Evolutionary conservation across 2,329 filamentous ascomycete species (phyloP).

Genomic region (Xylariaceae sp.): DNA sequence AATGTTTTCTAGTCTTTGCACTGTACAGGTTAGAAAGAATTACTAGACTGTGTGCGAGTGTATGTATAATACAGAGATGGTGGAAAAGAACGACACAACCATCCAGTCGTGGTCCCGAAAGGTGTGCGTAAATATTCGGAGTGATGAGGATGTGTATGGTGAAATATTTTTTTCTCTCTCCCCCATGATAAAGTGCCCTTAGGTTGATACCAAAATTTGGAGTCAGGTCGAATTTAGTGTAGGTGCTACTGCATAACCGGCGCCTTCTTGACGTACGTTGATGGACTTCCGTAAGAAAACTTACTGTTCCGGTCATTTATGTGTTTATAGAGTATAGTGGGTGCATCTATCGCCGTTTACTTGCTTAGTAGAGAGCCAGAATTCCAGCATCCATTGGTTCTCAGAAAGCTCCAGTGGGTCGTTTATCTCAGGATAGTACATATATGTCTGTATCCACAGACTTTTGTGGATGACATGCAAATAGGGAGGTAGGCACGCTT

Average conservation of each 20-base stretch:
- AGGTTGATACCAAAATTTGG: constrained; percentile 8
- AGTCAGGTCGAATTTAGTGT: not conserved
- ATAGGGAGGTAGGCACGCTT: no score
- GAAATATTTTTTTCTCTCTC: constrained; percentile 20
- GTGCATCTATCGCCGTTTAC: constrained; percentile 22
- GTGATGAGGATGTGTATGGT: constrained; percentile 4
- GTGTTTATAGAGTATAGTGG: not conserved
- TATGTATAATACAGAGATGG: constrained; percentile 30
- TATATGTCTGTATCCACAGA: not conserved
- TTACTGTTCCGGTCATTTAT: not conserved
- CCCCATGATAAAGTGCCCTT: not conserved
- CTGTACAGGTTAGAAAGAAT: constrained; percentile 18
- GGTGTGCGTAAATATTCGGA: constrained; percentile 6
- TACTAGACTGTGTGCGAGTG: constrained; percentile 19
- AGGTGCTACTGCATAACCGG: constrained; percentile 19
- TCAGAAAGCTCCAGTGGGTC: constrained; percentile 1
- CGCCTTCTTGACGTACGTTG: constrained; percentile 26
- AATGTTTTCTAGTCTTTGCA: constrained; percentile 12
- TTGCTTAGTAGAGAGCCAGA: constrained; percentile 1
- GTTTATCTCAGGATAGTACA: not conserved
- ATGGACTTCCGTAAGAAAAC: not conserved
- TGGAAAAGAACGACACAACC: constrained; percentile 26
- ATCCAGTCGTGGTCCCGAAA: constrained; percentile 18
- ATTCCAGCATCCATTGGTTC: constrained; percentile 17
- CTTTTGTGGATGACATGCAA: not conserved